Evolutionary conservation across 129 eudicot species (phyloP).

Genomic region (Chrysanthemum lavandulifolium): DNA sequence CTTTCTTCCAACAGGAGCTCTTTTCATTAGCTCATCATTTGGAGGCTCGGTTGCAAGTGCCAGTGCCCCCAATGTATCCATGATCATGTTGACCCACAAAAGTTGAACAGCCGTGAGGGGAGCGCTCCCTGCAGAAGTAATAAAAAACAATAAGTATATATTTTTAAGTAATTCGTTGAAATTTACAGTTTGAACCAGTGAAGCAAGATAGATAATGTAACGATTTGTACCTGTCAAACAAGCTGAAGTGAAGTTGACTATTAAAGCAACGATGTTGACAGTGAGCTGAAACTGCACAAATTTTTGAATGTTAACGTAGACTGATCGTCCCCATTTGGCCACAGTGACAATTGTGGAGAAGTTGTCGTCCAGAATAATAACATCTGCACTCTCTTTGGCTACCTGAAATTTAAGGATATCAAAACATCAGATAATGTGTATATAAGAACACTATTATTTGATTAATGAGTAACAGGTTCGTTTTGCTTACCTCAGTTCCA

Average conservation of each 20-base stretch:
- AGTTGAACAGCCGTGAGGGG: constrained; percentile 96
- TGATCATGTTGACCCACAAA: constrained; percentile 99
- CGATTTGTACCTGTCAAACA: constrained; percentile 64
- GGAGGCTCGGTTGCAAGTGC: constrained; percentile 98
- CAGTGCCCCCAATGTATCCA: constrained; percentile 96
- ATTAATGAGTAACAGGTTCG: background rate
- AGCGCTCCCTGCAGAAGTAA: constrained; percentile 61
- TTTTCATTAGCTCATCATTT: constrained; percentile 78
- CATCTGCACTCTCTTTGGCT: constrained; percentile 98
- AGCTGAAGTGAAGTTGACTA: constrained; percentile 87
- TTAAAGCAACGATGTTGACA: constrained; percentile 78
- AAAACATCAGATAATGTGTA: background rate
- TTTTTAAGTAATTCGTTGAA: background rate
- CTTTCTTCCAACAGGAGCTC: constrained; percentile 81
- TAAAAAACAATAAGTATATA: background rate
- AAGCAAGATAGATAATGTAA: no score
- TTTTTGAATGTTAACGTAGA: constrained; percentile 79
- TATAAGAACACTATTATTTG: background rate
- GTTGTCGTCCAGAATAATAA: constrained; percentile 91
- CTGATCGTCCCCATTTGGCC: constrained; percentile 98
- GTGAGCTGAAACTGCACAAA: constrained; percentile 94
- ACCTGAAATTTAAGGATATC: constrained; percentile 42
- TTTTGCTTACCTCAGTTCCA: constrained; percentile 76
- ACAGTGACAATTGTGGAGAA: constrained; percentile 92
- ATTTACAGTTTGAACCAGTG: background rate